These are phyloP conservation scores for Pythium diclinum DNA, from an alignment of 352 stramenopile genomes.

Conservation along the genomic window DNA sequence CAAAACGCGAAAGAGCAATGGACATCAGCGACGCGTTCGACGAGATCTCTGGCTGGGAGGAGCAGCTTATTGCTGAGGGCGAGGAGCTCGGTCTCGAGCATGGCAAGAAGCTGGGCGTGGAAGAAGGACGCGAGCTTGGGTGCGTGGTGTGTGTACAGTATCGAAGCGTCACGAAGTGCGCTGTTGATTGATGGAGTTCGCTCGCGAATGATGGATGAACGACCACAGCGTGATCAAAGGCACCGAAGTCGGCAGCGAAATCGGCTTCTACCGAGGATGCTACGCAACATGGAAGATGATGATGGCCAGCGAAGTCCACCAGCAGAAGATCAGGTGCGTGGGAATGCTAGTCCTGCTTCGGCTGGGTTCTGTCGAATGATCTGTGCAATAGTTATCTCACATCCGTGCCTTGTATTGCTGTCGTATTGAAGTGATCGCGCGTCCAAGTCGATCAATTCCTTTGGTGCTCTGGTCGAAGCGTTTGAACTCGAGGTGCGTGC, in stretches of 20 bases:
- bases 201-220: background rate
- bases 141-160: conserved; percentile 25
- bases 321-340: conserved; percentile 45
- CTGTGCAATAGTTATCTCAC: background rate
- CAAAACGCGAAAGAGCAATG: conserved; percentile 26
- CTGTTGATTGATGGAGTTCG: background rate
- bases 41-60: conserved; percentile 67
- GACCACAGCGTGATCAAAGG: conserved; percentile 61
- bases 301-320: conserved; percentile 35
- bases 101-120: conserved; percentile 55
- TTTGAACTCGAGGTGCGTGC: conserved; percentile 65
- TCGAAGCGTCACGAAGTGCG: background rate
- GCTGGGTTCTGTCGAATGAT: background rate
- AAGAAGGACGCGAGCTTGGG: conserved; percentile 75
- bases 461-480: conserved; percentile 45
- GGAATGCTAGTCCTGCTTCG: background rate
- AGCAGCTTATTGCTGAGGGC: conserved; percentile 63
- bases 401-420: background rate
- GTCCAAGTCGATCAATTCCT: conserved; percentile 56
- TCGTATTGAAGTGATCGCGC: conserved; percentile 37
- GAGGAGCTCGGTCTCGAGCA: conserved; percentile 56
- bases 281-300: conserved; percentile 66
- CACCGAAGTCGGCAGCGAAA: conserved; percentile 75
- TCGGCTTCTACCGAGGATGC: conserved; percentile 82
- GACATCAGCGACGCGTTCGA: conserved; percentile 74